A percentile compares a stretch with the other conserved stretches of the same genome.
These are phyloP conservation scores for Celoporthe dispersa DNA, from an alignment of 2,329 filamentous ascomycete genomes.

Conservation along the genomic window DNA sequence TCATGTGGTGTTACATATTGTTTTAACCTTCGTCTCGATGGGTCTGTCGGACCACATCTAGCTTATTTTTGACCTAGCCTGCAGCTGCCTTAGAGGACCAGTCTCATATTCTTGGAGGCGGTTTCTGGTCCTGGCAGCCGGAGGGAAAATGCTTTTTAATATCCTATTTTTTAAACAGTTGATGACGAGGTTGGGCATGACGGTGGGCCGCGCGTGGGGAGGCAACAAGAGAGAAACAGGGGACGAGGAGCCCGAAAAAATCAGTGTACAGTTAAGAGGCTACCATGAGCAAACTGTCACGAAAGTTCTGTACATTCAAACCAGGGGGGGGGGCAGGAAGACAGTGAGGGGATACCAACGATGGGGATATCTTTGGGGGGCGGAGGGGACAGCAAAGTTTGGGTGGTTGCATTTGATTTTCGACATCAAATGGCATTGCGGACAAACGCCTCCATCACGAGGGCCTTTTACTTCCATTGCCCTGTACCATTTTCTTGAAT, in stretches of 20 bases:
- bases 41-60: slow-evolving; percentile 19
- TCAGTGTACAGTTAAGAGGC: slow-evolving; percentile 20
- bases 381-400: not conserved
- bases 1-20: slow-evolving; percentile 30
- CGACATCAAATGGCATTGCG: slow-evolving; percentile 21
- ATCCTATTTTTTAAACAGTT: slow-evolving; percentile 30
- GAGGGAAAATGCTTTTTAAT: slow-evolving; percentile 36
- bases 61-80: slow-evolving; percentile 25
- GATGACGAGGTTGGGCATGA: slow-evolving; percentile 29
- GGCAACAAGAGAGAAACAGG: slow-evolving; percentile 23
- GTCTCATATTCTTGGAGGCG: slow-evolving; percentile 38
- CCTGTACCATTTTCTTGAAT: slow-evolving; percentile 25
- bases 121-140: slow-evolving; percentile 36
- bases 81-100: slow-evolving; percentile 35
- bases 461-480: slow-evolving; percentile 18
- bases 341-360: slow-evolving; percentile 1
- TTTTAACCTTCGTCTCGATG: slow-evolving; percentile 28
- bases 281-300: slow-evolving; percentile 16
- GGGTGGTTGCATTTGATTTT: slow-evolving; percentile 19
- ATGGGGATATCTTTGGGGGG: not conserved
- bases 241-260: slow-evolving; percentile 26
- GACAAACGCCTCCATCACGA: slow-evolving; percentile 22
- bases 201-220: slow-evolving; percentile 26
- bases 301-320: slow-evolving; percentile 16
- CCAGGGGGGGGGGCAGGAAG: not conserved